These are phyloP conservation scores for Cryphonectria nitschkei DNA, from an alignment of 2,329 filamentous ascomycete genomes.

Conservation along the genomic window DNA sequence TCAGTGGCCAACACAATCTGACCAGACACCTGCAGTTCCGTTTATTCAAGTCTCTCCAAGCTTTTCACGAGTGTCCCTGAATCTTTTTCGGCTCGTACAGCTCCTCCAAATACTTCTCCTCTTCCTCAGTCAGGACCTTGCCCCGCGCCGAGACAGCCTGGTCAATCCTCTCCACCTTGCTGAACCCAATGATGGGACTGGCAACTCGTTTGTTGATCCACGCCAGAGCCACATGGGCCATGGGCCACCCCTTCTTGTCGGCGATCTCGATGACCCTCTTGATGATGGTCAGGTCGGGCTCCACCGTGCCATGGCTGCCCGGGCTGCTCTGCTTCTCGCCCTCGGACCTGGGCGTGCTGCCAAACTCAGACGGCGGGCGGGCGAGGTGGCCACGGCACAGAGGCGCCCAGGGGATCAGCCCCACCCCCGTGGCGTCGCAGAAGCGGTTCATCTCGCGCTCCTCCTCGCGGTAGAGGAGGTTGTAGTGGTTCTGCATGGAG, in stretches of 20 bases:
- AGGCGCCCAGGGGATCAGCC: conserved; percentile 46
- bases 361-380: conserved; percentile 36
- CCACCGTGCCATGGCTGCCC: conserved; percentile 38
- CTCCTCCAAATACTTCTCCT: conserved; percentile 65
- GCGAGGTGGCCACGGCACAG: conserved; percentile 44
- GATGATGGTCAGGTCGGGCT: conserved; percentile 40
- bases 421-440: conserved; percentile 47
- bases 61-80: conserved; percentile 38
- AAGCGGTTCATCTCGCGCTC: conserved; percentile 50
- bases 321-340: conserved; percentile 39
- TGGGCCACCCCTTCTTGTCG: conserved; percentile 46
- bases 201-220: conserved; percentile 61
- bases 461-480: conserved; percentile 67
- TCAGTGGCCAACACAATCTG: background rate
- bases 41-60: background rate
- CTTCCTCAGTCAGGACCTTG: conserved; percentile 58
- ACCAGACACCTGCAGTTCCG: background rate
- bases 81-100: conserved; percentile 59
- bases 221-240: conserved; percentile 66
- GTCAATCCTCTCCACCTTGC: conserved; percentile 61
- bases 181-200: conserved; percentile 66
- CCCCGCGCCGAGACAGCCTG: conserved; percentile 56
- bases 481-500: conserved; percentile 62
- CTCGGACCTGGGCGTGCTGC: conserved; percentile 37
- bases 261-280: conserved; percentile 36